Percentiles rank a stretch among this genome's conserved stretches.
phyloP scores from a whole-genome alignment of 2,329 filamentous ascomycete genomes.

The Berkeleyomyces basicola region DNA sequence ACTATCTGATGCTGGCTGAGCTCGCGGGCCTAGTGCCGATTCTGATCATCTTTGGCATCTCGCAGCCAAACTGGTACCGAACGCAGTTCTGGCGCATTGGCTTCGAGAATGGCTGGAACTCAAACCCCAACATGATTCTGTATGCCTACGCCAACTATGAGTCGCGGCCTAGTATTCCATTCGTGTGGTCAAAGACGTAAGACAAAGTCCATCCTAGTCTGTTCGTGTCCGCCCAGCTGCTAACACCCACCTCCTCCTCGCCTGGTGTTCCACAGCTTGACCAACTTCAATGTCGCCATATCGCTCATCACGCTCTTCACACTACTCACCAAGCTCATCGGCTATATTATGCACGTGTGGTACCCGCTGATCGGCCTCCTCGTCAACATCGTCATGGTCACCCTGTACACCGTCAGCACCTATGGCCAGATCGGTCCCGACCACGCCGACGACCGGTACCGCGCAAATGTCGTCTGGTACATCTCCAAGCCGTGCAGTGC shows the following conservation, averaged over 20 bases:
- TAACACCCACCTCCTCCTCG: neutral
- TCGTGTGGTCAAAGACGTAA: conserved; percentile 60
- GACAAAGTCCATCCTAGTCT: conserved; percentile 17
- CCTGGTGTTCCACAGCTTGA: conserved; percentile 34
- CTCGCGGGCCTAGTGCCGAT: conserved; percentile 46
- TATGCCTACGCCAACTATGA: conserved; percentile 60
- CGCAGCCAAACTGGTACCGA: conserved; percentile 56
- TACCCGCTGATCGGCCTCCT: conserved; percentile 46
- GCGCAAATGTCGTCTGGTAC: conserved; percentile 55
- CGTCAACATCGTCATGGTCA: conserved; percentile 39
- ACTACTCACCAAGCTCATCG: conserved; percentile 51
- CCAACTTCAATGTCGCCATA: conserved; percentile 60
- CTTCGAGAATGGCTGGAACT: conserved; percentile 55
- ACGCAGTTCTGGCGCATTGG: conserved; percentile 59
- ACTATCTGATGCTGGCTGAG: conserved; percentile 48
- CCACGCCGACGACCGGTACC: conserved; percentile 46
- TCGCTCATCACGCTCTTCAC: conserved; percentile 62
- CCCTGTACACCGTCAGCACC: conserved; percentile 47
- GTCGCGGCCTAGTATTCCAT: conserved; percentile 42
- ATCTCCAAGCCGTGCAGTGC: conserved; percentile 47
- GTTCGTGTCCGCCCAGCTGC: neutral
- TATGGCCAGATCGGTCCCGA: conserved; percentile 60
- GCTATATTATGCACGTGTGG: conserved; percentile 55
- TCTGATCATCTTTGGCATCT: conserved; percentile 55
- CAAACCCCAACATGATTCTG: conserved; percentile 49